phyloP scores from a whole-genome alignment of 768 basidiomycete species.

The Scleroderma citrinum region DNA sequence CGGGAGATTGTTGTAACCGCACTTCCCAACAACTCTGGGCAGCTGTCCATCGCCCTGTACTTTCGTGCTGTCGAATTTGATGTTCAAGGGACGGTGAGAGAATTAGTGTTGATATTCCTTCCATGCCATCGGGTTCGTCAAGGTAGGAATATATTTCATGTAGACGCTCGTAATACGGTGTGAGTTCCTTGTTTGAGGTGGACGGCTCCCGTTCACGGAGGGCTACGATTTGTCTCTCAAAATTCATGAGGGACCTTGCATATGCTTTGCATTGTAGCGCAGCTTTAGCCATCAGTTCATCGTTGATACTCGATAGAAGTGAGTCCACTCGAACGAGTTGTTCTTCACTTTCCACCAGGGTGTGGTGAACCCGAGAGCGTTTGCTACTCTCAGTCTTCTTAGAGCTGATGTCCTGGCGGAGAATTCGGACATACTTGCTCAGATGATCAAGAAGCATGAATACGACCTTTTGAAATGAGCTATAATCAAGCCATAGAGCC shows the following conservation, averaged over 20 bases:
- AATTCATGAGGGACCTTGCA: conserved; percentile 91
- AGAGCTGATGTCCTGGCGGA: conserved; percentile 56
- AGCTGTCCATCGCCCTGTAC: conserved; percentile 93
- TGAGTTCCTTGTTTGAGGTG: conserved; percentile 39
- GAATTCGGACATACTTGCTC: conserved; percentile 78
- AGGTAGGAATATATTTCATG: conserved; percentile 95
- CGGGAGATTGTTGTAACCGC: conserved; percentile 80
- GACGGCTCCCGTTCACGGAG: conserved; percentile 37
- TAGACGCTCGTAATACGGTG: conserved; percentile 69
- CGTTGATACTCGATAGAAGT: conserved; percentile 75
- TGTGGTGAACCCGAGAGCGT: conserved; percentile 37
- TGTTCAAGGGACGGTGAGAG: conserved; percentile 88
- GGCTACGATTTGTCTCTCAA: conserved; percentile 74
- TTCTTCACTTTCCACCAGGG: conserved; percentile 39
- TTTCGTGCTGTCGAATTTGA: conserved; percentile 97
- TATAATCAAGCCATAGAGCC: not conserved
- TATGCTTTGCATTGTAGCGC: conserved; percentile 93
- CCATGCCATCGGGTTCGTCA: conserved; percentile 99
- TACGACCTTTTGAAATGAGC: conserved; percentile 56
- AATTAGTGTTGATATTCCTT: conserved; percentile 87
- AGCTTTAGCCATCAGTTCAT: conserved; percentile 86
- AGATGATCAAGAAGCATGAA: conserved; percentile 95
- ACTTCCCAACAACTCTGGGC: conserved; percentile 99
- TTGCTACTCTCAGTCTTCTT: conserved; percentile 46
- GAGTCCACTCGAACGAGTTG: conserved; percentile 74